Evolutionary conservation across 2,329 filamentous ascomycete genomes (phyloP).

Genomic region (Cercospora sojina): DNA sequence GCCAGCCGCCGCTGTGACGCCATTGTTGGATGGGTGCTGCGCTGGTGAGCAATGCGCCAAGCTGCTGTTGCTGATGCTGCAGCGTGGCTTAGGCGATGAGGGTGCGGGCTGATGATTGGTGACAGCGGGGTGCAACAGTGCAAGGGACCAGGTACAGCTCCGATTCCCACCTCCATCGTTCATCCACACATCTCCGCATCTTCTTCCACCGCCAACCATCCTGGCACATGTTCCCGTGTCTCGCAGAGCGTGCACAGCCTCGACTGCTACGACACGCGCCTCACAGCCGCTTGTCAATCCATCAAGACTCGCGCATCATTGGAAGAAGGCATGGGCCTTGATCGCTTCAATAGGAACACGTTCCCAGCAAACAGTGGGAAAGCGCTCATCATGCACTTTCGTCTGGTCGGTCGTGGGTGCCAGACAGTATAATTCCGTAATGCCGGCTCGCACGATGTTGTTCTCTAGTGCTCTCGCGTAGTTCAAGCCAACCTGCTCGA

Average conservation of each 20-base stretch:
- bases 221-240: neutral
- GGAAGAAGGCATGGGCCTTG: constrained; percentile 29
- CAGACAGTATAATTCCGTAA: constrained; percentile 55
- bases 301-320: neutral
- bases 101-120: neutral
- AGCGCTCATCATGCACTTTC: constrained; percentile 34
- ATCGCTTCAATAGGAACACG: constrained; percentile 23
- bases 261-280: neutral
- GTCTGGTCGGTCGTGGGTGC: constrained; percentile 32
- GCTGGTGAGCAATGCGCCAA: neutral
- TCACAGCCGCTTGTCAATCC: neutral
- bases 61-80: neutral
- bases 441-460: constrained; percentile 64
- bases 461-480: constrained; percentile 51
- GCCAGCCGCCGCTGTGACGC: neutral
- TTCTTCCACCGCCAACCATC: neutral
- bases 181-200: neutral
- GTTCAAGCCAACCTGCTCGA: constrained; percentile 83
- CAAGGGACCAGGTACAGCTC: neutral
- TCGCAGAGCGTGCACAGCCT: neutral
- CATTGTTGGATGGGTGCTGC: neutral
- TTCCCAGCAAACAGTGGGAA: constrained; percentile 36
- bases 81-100: neutral
- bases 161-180: neutral
- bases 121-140: neutral